Percentiles rank a stretch among this genome's conserved stretches.
phyloP scores from a whole-genome alignment of 768 basidiomycete genomes.

The Fomitopsis serialis region DNA sequence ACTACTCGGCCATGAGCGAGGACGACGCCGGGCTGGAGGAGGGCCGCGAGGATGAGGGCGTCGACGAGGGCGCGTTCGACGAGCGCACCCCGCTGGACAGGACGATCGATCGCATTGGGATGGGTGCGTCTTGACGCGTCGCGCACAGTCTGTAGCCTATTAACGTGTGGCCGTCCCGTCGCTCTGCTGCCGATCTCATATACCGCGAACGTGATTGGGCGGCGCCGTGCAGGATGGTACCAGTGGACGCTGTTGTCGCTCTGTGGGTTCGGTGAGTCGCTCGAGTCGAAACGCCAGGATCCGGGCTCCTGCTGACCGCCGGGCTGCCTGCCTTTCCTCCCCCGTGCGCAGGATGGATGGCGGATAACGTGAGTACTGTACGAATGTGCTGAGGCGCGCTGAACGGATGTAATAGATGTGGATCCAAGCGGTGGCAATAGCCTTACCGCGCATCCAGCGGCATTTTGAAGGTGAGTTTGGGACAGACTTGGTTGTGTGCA shows the following conservation, averaged over 20 bases:
- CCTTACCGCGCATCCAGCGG: slow-evolving; percentile 92
- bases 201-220: neutral
- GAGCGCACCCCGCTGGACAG: slow-evolving; percentile 55
- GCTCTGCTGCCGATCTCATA: neutral
- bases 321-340: too few relatives aligned
- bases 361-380: slow-evolving; percentile 67
- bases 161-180: too few relatives aligned
- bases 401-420: slow-evolving; percentile 68
- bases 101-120: slow-evolving; percentile 87
- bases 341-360: slow-evolving; percentile 72
- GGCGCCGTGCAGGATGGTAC: slow-evolving; percentile 47
- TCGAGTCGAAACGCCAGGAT: neutral
- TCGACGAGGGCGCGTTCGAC: slow-evolving; percentile 21
- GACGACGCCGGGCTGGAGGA: slow-evolving; percentile 7
- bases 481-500: neutral
- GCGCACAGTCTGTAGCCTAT: neutral
- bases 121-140: slow-evolving; percentile 46
- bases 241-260: slow-evolving; percentile 79
- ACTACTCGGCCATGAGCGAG: slow-evolving; percentile 24
- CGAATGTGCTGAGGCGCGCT: slow-evolving; percentile 4
- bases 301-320: neutral
- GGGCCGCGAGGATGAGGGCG: slow-evolving; percentile 12
- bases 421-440: slow-evolving; percentile 88
- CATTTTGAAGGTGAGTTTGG: slow-evolving; percentile 64
- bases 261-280: slow-evolving; percentile 78